Percentiles rank a stretch among this genome's conserved stretches.
These are phyloP conservation scores for Leccinum barrowsii DNA, from an alignment of 768 basidiomycete species.

Conservation along the genomic window DNA sequence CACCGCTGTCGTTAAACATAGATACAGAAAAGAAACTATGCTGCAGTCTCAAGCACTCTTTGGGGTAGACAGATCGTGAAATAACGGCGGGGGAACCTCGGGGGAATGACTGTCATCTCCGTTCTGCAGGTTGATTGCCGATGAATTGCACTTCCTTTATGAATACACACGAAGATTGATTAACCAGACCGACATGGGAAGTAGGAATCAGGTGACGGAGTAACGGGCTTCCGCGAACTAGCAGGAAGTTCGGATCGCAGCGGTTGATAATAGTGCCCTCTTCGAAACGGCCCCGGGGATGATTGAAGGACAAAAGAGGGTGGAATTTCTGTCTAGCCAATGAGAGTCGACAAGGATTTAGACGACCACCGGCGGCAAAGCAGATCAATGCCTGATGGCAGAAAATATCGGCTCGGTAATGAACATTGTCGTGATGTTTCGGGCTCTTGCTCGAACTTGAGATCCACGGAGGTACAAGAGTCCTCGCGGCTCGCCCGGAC, in stretches of 20 bases:
- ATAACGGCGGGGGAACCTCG: background rate
- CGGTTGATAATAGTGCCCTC: background rate
- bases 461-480: background rate
- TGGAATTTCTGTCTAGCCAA: background rate
- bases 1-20: background rate
- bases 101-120: background rate
- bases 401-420: background rate
- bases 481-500: background rate
- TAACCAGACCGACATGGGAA: background rate
- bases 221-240: conserved; percentile 1
- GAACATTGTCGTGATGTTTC: background rate
- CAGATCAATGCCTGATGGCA: background rate
- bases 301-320: background rate
- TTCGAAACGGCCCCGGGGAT: background rate
- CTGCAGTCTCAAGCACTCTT: background rate
- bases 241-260: background rate
- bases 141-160: background rate
- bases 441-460: background rate
- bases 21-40: background rate
- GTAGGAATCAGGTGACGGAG: background rate
- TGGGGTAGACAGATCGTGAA: background rate
- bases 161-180: background rate
- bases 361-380: background rate
- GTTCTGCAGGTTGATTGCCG: background rate
- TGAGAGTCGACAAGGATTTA: background rate